phyloP scores from a whole-genome alignment of 345 rosid genomes.

The Eutrema yunnanense region DNA sequence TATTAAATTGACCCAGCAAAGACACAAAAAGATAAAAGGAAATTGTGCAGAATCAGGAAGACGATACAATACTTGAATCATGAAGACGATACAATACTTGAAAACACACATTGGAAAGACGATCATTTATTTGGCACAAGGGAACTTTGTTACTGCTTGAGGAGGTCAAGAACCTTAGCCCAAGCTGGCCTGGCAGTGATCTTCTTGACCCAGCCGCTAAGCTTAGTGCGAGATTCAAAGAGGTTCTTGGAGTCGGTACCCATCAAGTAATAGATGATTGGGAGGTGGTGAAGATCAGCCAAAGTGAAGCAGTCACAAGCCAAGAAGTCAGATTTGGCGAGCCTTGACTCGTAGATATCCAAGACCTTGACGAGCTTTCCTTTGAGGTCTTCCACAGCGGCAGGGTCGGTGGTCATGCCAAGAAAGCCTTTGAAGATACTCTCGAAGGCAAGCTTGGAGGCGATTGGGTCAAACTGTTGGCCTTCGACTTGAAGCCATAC shows the following conservation, averaged over 20 bases:
- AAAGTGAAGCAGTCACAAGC: conserved; percentile 39
- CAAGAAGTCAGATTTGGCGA: conserved; percentile 28
- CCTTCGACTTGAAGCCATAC: conserved; percentile 45
- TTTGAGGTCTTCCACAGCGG: conserved; percentile 21
- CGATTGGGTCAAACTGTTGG: conserved; percentile 34
- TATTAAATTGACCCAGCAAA: no score
- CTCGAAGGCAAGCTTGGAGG: conserved; percentile 20
- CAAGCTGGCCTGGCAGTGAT: conserved; percentile 30
- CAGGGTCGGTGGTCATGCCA: conserved; percentile 32
- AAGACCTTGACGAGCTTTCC: conserved; percentile 35
- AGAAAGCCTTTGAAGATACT: conserved; percentile 27
- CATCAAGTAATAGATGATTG: conserved; percentile 34
- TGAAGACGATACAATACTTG: background rate
- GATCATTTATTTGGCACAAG: no score
- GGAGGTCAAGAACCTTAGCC: conserved; percentile 27
- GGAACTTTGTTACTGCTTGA: conserved; percentile 14
- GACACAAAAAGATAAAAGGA: no score
- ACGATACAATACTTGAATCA: background rate
- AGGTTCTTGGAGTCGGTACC: conserved; percentile 26
- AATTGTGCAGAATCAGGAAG: background rate
- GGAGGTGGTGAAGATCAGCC: conserved; percentile 46
- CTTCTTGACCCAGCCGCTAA: conserved; percentile 21
- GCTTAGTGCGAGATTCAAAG: conserved; percentile 23
- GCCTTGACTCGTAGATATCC: conserved; percentile 44
- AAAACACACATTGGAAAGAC: background rate